Percentiles rank a stretch among this genome's conserved stretches.
Evolutionary conservation across 306 rosid species (phyloP).

Genomic region (Vicia sativa): DNA sequence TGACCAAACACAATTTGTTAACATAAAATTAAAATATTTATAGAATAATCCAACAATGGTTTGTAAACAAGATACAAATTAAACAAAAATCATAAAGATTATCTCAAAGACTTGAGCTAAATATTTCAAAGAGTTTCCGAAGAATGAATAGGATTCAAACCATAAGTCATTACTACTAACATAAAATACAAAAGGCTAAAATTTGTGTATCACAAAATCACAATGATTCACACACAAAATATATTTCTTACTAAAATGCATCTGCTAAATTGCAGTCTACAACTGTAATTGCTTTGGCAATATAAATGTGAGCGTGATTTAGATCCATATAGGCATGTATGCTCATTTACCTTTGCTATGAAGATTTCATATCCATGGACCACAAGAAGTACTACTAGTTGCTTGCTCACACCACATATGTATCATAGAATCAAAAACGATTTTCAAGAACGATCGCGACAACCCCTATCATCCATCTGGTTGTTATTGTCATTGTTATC

Average conservation of each 20-base stretch:
- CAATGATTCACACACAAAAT: constrained; percentile 1
- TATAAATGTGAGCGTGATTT: neutral
- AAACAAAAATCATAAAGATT: neutral
- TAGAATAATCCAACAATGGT: neutral
- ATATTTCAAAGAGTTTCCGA: neutral
- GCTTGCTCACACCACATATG: constrained; percentile 23
- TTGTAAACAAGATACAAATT: neutral
- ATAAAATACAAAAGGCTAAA: neutral
- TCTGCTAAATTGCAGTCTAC: neutral
- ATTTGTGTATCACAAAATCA: neutral
- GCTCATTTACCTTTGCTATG: constrained; percentile 8
- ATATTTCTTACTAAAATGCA: neutral
- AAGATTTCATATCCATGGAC: neutral
- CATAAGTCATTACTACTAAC: neutral
- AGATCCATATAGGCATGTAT: neutral
- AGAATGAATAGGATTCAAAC: neutral
- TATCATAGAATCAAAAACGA: constrained; percentile 16
- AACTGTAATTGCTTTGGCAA: neutral
- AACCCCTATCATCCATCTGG: constrained; percentile 38
- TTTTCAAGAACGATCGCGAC: constrained; percentile 38
- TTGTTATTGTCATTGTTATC: constrained; percentile 11
- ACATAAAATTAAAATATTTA: neutral
- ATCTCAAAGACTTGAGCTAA: neutral
- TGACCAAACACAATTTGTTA: neutral
- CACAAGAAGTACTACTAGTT: neutral